Conservation (phyloP, 2,329 filamentous ascomycete genomes). For the Colletotrichum navitas region DNA sequence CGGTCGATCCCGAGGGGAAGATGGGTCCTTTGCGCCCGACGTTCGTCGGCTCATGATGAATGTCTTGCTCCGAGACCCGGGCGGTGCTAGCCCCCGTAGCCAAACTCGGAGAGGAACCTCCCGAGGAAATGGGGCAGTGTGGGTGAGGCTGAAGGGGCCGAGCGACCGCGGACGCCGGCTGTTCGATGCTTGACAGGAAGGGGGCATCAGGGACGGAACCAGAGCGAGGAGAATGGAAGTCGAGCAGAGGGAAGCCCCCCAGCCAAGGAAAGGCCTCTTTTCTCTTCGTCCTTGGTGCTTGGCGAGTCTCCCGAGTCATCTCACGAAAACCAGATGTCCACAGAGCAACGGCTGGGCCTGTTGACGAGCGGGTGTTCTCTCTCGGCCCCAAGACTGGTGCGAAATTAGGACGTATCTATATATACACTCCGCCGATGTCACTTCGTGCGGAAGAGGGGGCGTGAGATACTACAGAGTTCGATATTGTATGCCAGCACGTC, state of each 20-base stretch:
- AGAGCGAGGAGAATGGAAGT: background rate
- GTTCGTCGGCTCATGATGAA: background rate
- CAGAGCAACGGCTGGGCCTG: background rate
- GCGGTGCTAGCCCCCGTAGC: background rate
- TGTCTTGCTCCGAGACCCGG: background rate
- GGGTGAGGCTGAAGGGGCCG: background rate
- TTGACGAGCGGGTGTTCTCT: background rate
- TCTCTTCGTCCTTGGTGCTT: background rate
- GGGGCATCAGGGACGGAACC: background rate
- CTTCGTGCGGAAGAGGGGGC: background rate
- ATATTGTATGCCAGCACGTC: background rate
- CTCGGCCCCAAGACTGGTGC: background rate
- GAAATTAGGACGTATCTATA: background rate
- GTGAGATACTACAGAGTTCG: background rate
- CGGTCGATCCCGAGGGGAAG: background rate
- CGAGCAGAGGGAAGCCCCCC: background rate
- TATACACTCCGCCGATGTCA: background rate
- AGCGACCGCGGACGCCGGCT: background rate
- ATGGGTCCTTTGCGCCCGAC: background rate
- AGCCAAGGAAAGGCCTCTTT: background rate
- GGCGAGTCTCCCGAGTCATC: background rate
- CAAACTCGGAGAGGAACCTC: background rate
- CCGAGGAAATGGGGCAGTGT: background rate
- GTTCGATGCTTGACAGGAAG: background rate
- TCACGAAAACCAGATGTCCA: background rate